These are phyloP conservation scores for Tinospora cordifolia DNA, from an alignment of 164 flowering plant species.

Conservation along the genomic window DNA sequence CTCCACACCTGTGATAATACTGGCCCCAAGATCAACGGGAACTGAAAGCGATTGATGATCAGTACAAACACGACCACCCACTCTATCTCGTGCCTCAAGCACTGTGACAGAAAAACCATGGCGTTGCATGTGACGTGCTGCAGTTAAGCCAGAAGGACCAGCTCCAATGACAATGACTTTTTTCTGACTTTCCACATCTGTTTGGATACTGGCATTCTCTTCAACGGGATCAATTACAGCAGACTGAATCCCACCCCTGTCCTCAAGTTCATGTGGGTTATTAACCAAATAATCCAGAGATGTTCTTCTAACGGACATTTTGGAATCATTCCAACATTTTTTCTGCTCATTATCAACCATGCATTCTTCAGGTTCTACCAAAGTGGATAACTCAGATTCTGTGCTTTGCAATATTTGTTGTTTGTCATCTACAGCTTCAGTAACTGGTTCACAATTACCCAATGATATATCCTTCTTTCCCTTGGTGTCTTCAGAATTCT, in stretches of 20 bases:
- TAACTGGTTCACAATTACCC: constrained; percentile 20
- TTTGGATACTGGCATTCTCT: constrained; percentile 15
- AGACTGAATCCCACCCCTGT: constrained; percentile 17
- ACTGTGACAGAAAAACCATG: constrained; percentile 80
- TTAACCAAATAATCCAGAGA: constrained; percentile 19
- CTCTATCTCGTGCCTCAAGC: constrained; percentile 84
- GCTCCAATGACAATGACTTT: constrained; percentile 83
- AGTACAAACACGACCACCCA: constrained; percentile 95
- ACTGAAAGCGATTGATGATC: constrained; percentile 87
- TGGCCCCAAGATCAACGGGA: constrained; percentile 99
- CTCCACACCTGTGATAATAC: constrained; percentile 98
- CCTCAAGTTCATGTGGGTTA: constrained; percentile 21
- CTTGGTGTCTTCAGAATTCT: constrained; percentile 28
- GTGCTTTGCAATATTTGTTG: constrained; percentile 13
- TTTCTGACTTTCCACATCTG: constrained; percentile 34
- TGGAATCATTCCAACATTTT: constrained; percentile 20
- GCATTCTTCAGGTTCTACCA: constrained; percentile 22
- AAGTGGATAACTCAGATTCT: constrained; percentile 21
- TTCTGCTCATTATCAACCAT: constrained; percentile 20
- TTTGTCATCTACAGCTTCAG: constrained; percentile 18
- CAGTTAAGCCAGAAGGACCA: constrained; percentile 97
- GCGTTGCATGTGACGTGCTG: constrained; percentile 93
- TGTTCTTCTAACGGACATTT: constrained; percentile 10
- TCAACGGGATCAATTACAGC: constrained; percentile 14
- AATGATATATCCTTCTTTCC: constrained; percentile 22